These are phyloP conservation scores for Scytalidium sp. DNA, from an alignment of 2,329 filamentous ascomycete species.

Conservation along the genomic window DNA sequence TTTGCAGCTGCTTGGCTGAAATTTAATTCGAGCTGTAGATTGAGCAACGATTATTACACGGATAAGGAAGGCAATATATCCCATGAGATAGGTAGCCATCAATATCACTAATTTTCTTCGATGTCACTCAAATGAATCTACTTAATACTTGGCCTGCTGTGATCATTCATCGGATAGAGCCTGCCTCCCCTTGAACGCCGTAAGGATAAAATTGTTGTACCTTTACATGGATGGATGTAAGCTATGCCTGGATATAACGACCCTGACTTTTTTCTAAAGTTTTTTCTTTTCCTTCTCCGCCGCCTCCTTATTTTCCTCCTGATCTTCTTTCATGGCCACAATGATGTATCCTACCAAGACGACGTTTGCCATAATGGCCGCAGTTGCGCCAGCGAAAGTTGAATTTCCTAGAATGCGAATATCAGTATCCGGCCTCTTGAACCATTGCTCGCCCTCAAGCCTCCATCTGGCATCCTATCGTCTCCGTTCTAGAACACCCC, in stretches of 20 bases:
- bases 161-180: no score
- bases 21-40: neutral
- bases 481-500: no score
- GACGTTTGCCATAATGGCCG: conserved; percentile 86
- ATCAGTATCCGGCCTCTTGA: no score
- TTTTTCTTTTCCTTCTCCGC: conserved; percentile 42
- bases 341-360: conserved; percentile 88
- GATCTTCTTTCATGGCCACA: conserved; percentile 87
- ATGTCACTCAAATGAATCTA: neutral
- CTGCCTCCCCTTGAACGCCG: no score
- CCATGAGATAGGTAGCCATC: neutral
- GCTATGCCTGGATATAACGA: no score
- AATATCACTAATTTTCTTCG: neutral
- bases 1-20: neutral
- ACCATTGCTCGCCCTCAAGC: no score
- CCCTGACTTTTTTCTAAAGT: neutral
- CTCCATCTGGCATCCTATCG: no score
- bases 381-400: conserved; percentile 80
- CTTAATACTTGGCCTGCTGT: neutral
- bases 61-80: neutral
- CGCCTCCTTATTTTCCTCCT: conserved; percentile 36
- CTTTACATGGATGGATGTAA: no score
- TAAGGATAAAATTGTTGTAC: no score
- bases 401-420: conserved; percentile 75
- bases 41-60: neutral